These are phyloP conservation scores for Nelumbo lutea DNA, from an alignment of 164 flowering plant genomes.

Conservation along the genomic window DNA sequence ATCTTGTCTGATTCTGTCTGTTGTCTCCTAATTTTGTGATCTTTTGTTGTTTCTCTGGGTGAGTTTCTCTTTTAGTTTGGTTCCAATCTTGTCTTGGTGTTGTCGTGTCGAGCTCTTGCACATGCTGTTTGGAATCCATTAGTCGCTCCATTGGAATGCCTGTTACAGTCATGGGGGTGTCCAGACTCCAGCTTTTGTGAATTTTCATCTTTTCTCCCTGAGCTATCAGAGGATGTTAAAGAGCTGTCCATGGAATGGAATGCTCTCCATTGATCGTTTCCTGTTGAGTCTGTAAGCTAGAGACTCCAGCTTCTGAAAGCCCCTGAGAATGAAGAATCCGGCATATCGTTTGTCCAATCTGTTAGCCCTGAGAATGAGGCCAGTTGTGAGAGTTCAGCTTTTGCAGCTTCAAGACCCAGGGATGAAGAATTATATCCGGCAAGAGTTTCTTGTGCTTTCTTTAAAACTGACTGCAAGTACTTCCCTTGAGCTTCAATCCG, in stretches of 20 bases:
- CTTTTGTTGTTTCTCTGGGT: too few relatives aligned
- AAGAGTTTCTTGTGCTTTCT: slow-evolving; percentile 83
- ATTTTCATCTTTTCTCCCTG: slow-evolving; percentile 42
- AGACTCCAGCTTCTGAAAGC: slow-evolving; percentile 44
- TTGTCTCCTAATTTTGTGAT: too few relatives aligned
- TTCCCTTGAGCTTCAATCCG: slow-evolving; percentile 95
- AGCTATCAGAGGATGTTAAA: slow-evolving; percentile 51
- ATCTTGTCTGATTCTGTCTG: slow-evolving; percentile 29
- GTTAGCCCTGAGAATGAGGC: slow-evolving; percentile 31
- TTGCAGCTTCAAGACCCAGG: slow-evolving; percentile 47
- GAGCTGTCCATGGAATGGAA: slow-evolving; percentile 73
- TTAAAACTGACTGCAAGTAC: slow-evolving; percentile 73
- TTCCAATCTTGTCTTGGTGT: too few relatives aligned
- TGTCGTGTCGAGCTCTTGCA: too few relatives aligned
- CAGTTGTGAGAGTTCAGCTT: slow-evolving; percentile 54
- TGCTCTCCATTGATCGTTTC: slow-evolving; percentile 22
- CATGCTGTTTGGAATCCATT: too few relatives aligned
- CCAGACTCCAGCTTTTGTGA: slow-evolving; percentile 14
- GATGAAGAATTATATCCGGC: slow-evolving; percentile 47
- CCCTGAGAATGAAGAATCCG: slow-evolving; percentile 50
- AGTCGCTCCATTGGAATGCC: slow-evolving; percentile 22
- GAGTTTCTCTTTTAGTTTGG: too few relatives aligned
- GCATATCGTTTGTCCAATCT: slow-evolving; percentile 33
- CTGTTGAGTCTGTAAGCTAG: slow-evolving; percentile 22
- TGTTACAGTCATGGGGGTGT: slow-evolving; percentile 12